Base-by-base conservation (phyloP, 164 flowering plant species). In the Echeveria elegans region DNA sequence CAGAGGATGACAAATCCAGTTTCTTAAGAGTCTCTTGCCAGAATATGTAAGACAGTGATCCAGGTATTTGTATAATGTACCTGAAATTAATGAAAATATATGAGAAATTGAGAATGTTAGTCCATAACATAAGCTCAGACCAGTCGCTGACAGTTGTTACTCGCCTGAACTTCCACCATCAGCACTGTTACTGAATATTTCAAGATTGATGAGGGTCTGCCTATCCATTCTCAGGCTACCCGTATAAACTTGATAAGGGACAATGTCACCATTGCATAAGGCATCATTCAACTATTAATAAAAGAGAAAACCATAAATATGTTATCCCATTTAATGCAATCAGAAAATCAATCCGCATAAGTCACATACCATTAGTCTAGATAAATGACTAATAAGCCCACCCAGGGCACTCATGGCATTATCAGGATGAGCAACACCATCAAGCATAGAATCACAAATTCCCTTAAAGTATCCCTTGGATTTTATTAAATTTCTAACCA, bases 191-290 rank as follows among this genome's bases (percentile, higher is more conserved):
- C 72, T 72, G 69, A 89, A 92, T 56, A 95, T 81, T 80, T 95
- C 99, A 71, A 92, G 94, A 82, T 95, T 95, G 19, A 85, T 79
- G 34, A 89, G 79, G 32, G 99, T 88, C 75, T 92, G 97, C 18
- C 99, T 96, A 74, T 95, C 99, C 86, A 95, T 88, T 78, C 89
- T 82, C 62, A 95, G 87, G 76, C 83, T 87, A 52, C 90, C 95
- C 65, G 59, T 80, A 41, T 86, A 92, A 45, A 92, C 85, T 75
- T 89, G 78, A 71, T 92, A 92, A 31, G 96, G 83, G 34, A 74
- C 66, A 71, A 95, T 72, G 66, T 87, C 96, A 24, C 97, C 97
- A 77, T 84, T 85, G 63, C 79, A 76, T 72, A 95, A 70, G 47
- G 74, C 81, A 83, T 95, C 97, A 73, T 86, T 83, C 66, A 89